A percentile compares a stretch with the other conserved stretches of the same genome.
Evolutionary conservation across 495 filamentous ascomycete genomes (phyloP).

Genomic region (Daldinia bambusicola): DNA sequence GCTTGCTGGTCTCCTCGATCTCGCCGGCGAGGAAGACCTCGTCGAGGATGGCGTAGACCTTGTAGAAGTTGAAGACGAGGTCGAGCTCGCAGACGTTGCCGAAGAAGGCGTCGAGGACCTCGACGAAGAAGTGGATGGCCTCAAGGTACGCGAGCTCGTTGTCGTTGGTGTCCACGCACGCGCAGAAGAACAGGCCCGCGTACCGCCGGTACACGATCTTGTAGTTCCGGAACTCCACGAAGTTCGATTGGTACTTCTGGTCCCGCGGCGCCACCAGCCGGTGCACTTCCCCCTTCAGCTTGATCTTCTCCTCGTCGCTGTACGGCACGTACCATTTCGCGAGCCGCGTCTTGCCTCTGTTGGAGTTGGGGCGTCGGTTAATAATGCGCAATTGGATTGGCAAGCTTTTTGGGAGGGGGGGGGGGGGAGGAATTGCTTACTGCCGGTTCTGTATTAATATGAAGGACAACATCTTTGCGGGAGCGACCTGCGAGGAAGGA

Average conservation of each 20-base stretch:
- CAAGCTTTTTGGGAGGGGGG: background rate
- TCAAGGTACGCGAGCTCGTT: slow-evolving; percentile 98
- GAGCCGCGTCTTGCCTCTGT: slow-evolving; percentile 95
- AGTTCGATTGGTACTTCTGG: slow-evolving; percentile 99
- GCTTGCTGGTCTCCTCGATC: slow-evolving; percentile 98
- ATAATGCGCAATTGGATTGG: background rate
- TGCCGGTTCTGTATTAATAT: slow-evolving; percentile 97
- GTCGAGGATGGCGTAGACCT: slow-evolving; percentile 98
- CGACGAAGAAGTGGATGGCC: slow-evolving; percentile 99
- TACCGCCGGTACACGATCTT: slow-evolving; percentile 98
- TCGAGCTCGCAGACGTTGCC: slow-evolving; percentile 99
- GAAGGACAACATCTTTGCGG: slow-evolving; percentile 76
- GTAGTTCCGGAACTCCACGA: slow-evolving; percentile 92
- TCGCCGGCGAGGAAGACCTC: slow-evolving; percentile 97
- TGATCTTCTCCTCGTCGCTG: slow-evolving; percentile 96
- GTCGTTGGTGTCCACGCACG: slow-evolving; percentile 98
- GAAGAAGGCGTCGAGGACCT: slow-evolving; percentile 97
- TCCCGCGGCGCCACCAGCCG: slow-evolving; percentile 96
- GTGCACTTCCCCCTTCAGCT: slow-evolving; percentile 93
- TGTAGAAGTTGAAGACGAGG: slow-evolving; percentile 91
- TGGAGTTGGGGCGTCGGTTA: slow-evolving; percentile 7
- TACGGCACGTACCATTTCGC: slow-evolving; percentile 99
- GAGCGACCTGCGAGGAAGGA: background rate
- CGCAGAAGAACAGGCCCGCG: slow-evolving; percentile 97
- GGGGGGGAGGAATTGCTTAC: slow-evolving; percentile 55